Percentiles rank a stretch among this genome's conserved stretches.
These are phyloP conservation scores for Mortierella sp. DNA, from an alignment of 371 early-diverging fungal genomes.

Conservation along the genomic window DNA sequence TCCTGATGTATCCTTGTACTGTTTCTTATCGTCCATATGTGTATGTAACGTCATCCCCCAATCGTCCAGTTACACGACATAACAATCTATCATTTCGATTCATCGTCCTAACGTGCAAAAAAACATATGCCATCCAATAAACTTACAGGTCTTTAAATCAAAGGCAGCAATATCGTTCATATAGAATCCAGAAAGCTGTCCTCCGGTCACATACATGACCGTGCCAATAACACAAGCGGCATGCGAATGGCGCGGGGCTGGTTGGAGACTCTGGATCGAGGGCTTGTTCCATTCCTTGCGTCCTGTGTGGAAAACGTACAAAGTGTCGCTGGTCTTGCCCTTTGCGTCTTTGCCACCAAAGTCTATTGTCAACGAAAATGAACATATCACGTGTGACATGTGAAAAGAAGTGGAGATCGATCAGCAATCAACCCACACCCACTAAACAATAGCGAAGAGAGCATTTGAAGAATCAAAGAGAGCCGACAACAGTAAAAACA, in stretches of 20 bases:
- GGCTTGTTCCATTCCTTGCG: constrained; percentile 69
- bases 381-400: neutral
- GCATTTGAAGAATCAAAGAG: neutral
- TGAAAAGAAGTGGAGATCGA: neutral
- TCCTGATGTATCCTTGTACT: too few species aligned
- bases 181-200: constrained; percentile 76
- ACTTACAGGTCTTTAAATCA: constrained; percentile 74
- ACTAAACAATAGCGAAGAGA: neutral
- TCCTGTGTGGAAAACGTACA: constrained; percentile 46
- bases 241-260: constrained; percentile 80
- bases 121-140: neutral
- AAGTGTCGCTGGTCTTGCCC: constrained; percentile 44
- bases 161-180: constrained; percentile 80
- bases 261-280: constrained; percentile 69
- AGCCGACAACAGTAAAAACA: neutral
- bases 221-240: constrained; percentile 73
- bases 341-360: constrained; percentile 60
- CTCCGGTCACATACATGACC: constrained; percentile 82
- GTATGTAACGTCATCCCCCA: too few species aligned
- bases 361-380: constrained; percentile 17
- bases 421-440: neutral
- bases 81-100: neutral
- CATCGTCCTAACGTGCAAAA: neutral
- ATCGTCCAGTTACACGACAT: too few species aligned
- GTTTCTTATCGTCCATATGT: too few species aligned